Evolutionary conservation across 257 asterid species (phyloP).

Genomic region (Solanum ahanhuiri): DNA sequence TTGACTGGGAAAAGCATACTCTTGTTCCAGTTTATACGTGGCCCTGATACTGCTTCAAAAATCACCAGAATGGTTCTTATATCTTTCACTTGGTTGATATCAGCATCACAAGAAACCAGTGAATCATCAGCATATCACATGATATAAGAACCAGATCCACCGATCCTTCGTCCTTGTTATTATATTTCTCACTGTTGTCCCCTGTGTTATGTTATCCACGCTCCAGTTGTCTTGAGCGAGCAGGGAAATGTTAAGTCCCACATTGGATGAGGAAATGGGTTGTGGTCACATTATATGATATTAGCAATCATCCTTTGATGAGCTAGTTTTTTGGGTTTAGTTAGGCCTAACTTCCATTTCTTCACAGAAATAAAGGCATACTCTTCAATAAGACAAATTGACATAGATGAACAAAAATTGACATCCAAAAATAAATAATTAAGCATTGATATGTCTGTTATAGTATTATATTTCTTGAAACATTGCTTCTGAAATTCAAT

Average conservation of each 20-base stretch:
- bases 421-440: not conserved
- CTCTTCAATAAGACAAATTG: not conserved
- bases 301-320: not conserved
- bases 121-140: not conserved
- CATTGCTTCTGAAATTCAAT: not conserved
- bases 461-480: not conserved
- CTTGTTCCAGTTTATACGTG: not conserved
- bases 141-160: not conserved
- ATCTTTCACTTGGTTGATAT: not conserved
- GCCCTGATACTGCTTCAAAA: not conserved
- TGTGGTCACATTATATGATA: not conserved
- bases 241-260: not conserved
- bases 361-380: not conserved
- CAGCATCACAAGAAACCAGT: not conserved
- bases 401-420: not conserved
- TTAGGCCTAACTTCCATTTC: not conserved
- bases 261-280: not conserved
- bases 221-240: not conserved
- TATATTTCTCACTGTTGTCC: not conserved
- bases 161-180: not conserved
- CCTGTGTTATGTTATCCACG: not conserved
- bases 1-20: not conserved
- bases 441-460: not conserved
- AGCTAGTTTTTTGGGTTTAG: not conserved
- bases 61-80: not conserved